Evolutionary conservation across 768 basidiomycete genomes (phyloP), one percentile per base, ranked within the genome.

Genomic region (Naganishia vishniacii): DNA sequence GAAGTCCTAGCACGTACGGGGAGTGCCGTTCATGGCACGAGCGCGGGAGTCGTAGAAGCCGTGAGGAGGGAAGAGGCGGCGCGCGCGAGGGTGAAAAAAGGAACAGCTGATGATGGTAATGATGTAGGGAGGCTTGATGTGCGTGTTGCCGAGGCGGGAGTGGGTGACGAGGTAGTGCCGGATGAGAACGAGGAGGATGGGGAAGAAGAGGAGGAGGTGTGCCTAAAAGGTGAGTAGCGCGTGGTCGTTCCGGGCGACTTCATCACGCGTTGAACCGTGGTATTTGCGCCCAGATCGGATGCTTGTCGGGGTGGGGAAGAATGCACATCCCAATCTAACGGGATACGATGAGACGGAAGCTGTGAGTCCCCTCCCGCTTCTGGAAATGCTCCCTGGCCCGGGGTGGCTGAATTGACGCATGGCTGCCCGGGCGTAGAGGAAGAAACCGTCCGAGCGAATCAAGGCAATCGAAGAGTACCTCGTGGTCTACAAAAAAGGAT

Each of bases 271-370:
- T n/a, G n/a, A n/a, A n/a, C n/a, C n/a, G n/a, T n/a, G n/a, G n/a
- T n/a, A n/a, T n/a, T 37, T 37, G 34, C n/a, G 42, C n/a, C 9
- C 63, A 94, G 93, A 94, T 77, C 83, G 93, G 66, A 93, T 95
- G 91, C 82, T 93, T 6, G 86, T 95, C 29, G 81, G 86, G 62
- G 82, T 88, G 1, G 84, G 83, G 46, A 85, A 87, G 75, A 85
- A 84, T 13, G 82, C 82, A 64, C 79, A 79, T 56, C 66, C 66
- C 3, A 66, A 62, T 18, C n/a, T 73, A 11, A n/a, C 49, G 3
- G 53, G 25, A 1, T 76, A 70, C 49, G 70, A 75, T 62, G 73
- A 74, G 45, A 49, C 60, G 28, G 34, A 49, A 20, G 65, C 65
- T 58, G 69, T 72, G 61, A 59, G 67, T 40, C 20, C 2, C 34